These are phyloP conservation scores for Mycosarcoma mackinlayi DNA, from an alignment of 1,284 basidiomycete species.

Conservation along the genomic window DNA sequence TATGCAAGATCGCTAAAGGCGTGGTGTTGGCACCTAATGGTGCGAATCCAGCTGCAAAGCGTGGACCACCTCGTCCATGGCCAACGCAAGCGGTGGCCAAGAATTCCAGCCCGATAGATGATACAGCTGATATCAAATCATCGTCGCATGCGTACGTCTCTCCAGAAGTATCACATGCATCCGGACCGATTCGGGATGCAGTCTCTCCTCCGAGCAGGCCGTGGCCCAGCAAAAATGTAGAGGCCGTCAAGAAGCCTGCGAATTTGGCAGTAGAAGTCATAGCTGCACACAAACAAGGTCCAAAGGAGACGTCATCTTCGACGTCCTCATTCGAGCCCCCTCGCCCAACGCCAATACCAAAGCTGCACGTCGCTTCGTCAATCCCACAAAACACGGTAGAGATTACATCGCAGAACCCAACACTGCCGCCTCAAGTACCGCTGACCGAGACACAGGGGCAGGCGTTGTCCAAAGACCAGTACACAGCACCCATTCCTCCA, in stretches of 20 bases:
- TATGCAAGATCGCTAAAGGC: conserved; percentile 39
- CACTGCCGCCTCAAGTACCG: background rate
- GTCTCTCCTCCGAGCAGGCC: conserved; percentile 10
- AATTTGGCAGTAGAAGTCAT: background rate
- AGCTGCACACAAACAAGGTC: background rate
- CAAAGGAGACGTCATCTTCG: background rate
- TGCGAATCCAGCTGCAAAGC: conserved; percentile 5
- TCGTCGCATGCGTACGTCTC: background rate
- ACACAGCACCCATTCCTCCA: background rate
- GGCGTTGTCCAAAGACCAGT: too few relatives aligned
- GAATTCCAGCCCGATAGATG: background rate
- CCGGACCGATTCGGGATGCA: background rate
- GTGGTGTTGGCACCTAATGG: conserved; percentile 31
- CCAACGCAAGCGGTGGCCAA: conserved; percentile 11
- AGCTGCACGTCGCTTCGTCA: background rate
- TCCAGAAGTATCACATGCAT: background rate
- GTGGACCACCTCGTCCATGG: conserved; percentile 23
- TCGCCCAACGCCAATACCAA: conserved; percentile 7
- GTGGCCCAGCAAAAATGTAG: conserved; percentile 31
- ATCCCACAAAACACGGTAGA: background rate
- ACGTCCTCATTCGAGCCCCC: conserved; percentile 13
- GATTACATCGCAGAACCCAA: background rate
- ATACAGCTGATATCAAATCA: background rate
- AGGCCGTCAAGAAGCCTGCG: background rate
- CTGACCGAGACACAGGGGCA: background rate